A percentile compares a stretch with the other conserved stretches of the same genome.
phyloP scores from a whole-genome alignment of 2,329 filamentous ascomycete species.

The Conoideocrella luteorostrata region DNA sequence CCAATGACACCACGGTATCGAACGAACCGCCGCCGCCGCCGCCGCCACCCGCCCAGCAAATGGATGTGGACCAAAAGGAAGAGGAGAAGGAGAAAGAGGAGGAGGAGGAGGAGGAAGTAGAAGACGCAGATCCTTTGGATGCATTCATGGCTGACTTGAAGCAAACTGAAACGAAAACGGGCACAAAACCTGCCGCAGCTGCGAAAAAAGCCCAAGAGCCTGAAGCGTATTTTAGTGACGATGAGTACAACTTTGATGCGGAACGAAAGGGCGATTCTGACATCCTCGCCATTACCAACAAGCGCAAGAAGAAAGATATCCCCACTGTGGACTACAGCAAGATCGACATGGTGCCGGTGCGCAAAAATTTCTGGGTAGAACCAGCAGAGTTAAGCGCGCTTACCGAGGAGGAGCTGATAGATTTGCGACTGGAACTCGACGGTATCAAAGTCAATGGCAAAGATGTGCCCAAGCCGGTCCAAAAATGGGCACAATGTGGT shows the following conservation, averaged over 20 bases:
- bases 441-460: conserved; percentile 90
- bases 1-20: conserved; percentile 4
- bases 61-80: conserved; percentile 47
- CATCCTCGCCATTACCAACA: conserved; percentile 49
- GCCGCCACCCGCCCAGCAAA: conserved; percentile 32
- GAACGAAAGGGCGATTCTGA: conserved; percentile 41
- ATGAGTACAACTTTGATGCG: conserved; percentile 58
- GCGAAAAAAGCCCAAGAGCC: conserved; percentile 59
- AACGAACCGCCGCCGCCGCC: not conserved
- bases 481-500: conserved; percentile 95
- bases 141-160: conserved; percentile 84
- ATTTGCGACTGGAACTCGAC: conserved; percentile 79
- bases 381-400: conserved; percentile 76
- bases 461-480: conserved; percentile 85
- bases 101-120: conserved; percentile 52
- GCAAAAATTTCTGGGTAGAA: conserved; percentile 93
- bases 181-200: conserved; percentile 23
- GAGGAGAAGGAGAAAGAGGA: conserved; percentile 40
- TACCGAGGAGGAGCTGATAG: conserved; percentile 76
- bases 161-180: conserved; percentile 43
- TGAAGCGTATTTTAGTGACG: conserved; percentile 82
- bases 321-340: conserved; percentile 81
- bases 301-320: conserved; percentile 93
- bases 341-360: conserved; percentile 74
- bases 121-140: conserved; percentile 83